Percentiles rank a stretch among this genome's conserved stretches.
Conservation (phyloP, 306 rosid species). For the Canavalia ensiformis region DNA sequence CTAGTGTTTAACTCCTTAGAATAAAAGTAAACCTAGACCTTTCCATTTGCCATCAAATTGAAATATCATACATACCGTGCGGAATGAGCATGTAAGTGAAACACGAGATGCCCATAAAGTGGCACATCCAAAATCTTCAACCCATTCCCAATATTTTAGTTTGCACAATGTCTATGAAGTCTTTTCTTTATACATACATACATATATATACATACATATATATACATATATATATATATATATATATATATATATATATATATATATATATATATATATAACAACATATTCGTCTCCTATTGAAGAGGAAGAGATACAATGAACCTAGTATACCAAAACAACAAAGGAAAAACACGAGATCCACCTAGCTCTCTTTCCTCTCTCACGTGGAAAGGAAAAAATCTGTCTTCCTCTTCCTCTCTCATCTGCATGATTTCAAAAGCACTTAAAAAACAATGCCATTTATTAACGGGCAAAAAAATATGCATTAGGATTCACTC, state of each 20-base stretch:
- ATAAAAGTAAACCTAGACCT: neutral
- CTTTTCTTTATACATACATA: neutral
- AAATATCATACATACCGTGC: neutral
- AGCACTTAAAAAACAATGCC: too few relatives aligned
- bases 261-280: too few relatives aligned
- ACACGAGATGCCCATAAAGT: neutral
- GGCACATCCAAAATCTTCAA: neutral
- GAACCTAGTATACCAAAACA: constrained; percentile 26
- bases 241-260: too few relatives aligned
- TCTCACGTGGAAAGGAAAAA: too few relatives aligned
- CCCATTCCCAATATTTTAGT: neutral
- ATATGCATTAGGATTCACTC: too few relatives aligned
- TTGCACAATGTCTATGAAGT: neutral
- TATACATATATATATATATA: too few relatives aligned
- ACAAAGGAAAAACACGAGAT: constrained; percentile 9
- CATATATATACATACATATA: neutral
- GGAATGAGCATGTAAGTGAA: neutral
- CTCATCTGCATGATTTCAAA: too few relatives aligned
- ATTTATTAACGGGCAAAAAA: too few relatives aligned
- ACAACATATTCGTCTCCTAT: neutral
- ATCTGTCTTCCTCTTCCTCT: too few relatives aligned
- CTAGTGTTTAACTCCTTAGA: neutral
- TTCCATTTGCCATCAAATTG: neutral
- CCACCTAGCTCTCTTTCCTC: neutral
- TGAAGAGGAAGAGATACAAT: constrained; percentile 15